phyloP scores from a whole-genome alignment of 768 basidiomycete genomes.

The Mycena venus region DNA sequence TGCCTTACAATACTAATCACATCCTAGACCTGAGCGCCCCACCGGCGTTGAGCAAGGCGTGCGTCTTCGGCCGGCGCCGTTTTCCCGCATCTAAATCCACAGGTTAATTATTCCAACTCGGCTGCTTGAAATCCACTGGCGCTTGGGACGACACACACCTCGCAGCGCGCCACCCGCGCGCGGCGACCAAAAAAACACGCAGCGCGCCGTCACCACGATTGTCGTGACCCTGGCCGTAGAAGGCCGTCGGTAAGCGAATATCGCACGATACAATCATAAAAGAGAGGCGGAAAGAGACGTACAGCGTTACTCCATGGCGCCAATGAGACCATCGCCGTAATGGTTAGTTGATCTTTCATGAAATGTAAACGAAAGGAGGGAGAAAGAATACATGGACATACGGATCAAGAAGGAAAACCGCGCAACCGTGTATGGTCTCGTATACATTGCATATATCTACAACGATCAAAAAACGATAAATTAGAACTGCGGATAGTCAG shows the following conservation, averaged over 20 bases:
- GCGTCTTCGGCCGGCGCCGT: constrained; percentile 5
- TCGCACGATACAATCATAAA: no score
- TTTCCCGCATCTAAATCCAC: constrained; percentile 21
- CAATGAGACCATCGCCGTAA: not conserved
- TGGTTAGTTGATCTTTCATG: not conserved
- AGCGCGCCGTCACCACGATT: no score
- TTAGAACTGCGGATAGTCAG: no score
- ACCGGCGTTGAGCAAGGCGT: constrained; percentile 24
- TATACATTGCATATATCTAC: not conserved
- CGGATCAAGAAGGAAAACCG: not conserved
- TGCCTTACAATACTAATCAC: not conserved
- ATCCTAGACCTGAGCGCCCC: not conserved
- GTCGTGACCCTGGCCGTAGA: no score
- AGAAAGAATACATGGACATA: not conserved
- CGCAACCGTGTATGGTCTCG: no score
- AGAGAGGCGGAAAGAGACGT: no score
- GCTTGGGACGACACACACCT: no score
- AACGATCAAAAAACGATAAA: not conserved
- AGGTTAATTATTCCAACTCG: not conserved
- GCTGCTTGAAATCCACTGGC: no score
- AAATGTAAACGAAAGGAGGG: not conserved
- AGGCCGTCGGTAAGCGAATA: no score
- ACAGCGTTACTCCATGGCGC: not conserved
- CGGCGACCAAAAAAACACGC: not conserved
- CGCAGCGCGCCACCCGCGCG: no score